Conservation (phyloP, 257 asterid genomes). For the Scutellaria barbata region DNA sequence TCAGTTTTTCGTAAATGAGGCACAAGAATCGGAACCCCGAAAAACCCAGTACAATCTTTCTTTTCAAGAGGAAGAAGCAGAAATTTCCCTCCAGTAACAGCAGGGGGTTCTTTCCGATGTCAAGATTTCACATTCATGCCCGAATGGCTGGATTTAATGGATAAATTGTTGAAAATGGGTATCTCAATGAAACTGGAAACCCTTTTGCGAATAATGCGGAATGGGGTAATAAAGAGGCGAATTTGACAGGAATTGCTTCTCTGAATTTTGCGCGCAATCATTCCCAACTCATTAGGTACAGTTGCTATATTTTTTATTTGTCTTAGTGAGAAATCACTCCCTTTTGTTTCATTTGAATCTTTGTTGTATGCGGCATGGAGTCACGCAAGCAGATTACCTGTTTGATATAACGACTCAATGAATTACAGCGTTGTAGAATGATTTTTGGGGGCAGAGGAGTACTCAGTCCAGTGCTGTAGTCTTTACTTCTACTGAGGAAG, state of each 20-base stretch:
- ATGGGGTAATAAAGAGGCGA: conserved; percentile 59
- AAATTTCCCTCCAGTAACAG: conserved; percentile 25
- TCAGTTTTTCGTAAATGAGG: conserved; percentile 68
- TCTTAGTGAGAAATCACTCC: conserved; percentile 9
- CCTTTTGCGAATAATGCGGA: conserved; percentile 53
- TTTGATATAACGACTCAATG: conserved; percentile 34
- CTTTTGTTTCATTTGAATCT: not conserved
- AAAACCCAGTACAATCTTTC: conserved; percentile 32
- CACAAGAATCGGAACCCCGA: conserved; percentile 36
- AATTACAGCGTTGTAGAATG: not conserved
- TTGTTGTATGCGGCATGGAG: not conserved
- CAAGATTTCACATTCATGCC: conserved; percentile 74
- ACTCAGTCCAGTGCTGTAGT: not conserved
- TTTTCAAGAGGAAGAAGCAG: conserved; percentile 39
- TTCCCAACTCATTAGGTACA: conserved; percentile 72
- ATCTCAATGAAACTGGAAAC: conserved; percentile 65
- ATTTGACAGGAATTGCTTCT: conserved; percentile 76
- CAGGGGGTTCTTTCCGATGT: conserved; percentile 18
- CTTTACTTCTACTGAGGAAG: not conserved
- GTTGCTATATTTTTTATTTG: not conserved
- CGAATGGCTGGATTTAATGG: conserved; percentile 82
- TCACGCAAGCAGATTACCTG: conserved; percentile 30
- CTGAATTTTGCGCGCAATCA: conserved; percentile 81
- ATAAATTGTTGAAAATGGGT: conserved; percentile 59
- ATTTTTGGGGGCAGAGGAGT: not conserved